Evolutionary conservation across 768 basidiomycete species (phyloP).

Genomic region (Coprinopsis marcescibilis): DNA sequence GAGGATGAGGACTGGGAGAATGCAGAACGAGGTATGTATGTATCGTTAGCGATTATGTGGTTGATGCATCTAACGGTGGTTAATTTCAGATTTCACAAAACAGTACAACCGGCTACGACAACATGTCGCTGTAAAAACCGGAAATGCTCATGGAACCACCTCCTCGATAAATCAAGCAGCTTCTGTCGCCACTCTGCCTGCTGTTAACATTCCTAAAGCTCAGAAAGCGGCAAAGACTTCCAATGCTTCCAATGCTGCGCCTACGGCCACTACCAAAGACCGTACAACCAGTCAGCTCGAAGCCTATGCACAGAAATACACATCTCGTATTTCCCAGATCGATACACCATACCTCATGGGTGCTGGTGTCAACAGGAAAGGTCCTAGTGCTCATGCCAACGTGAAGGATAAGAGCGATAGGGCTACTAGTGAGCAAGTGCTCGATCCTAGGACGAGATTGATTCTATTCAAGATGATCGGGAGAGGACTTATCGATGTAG

Average conservation of each 20-base stretch:
- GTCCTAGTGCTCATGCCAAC: conserved; percentile 82
- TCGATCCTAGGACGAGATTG: conserved; percentile 91
- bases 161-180: conserved; percentile 46
- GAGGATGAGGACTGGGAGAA: conserved; percentile 91
- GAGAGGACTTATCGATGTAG: conserved; percentile 77
- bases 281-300: conserved; percentile 68
- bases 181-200: conserved; percentile 60
- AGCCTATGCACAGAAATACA: conserved; percentile 63
- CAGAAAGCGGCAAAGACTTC: conserved; percentile 20
- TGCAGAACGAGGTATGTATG: conserved; percentile 63
- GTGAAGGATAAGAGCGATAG: conserved; percentile 95
- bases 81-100: conserved; percentile 85
- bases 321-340: conserved; percentile 67
- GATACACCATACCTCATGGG: conserved; percentile 57
- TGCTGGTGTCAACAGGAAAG: conserved; percentile 87
- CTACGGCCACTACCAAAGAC: conserved; percentile 36
- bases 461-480: conserved; percentile 97
- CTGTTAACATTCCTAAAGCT: conserved; percentile 59
- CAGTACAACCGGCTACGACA: conserved; percentile 94
- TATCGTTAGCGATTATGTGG: background rate
- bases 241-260: conserved; percentile 17
- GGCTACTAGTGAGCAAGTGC: conserved; percentile 94
- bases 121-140: conserved; percentile 79
- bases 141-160: conserved; percentile 54
- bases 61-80: background rate